Evolutionary conservation across 768 basidiomycete genomes (phyloP).

Genomic region (Dendrothele bispora): DNA sequence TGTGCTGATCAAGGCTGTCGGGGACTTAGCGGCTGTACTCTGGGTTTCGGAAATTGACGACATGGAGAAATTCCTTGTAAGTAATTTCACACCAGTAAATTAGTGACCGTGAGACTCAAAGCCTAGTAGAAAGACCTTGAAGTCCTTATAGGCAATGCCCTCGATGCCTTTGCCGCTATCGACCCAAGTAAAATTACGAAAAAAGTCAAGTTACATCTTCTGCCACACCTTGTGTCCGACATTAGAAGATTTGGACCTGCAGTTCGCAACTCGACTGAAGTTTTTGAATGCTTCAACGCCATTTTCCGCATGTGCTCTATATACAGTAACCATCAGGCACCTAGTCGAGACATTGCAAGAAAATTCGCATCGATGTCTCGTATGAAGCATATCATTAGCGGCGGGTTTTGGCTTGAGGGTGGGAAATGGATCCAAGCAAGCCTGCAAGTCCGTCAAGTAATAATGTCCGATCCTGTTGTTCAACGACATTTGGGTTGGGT

Average conservation of each 20-base stretch:
- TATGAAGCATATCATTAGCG: slow-evolving; percentile 29
- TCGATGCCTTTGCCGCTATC: slow-evolving; percentile 16
- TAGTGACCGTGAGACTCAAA: not conserved
- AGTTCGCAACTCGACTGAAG: too few relatives aligned
- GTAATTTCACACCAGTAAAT: not conserved
- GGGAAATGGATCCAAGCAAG: slow-evolving; percentile 9
- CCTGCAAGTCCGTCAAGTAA: not conserved
- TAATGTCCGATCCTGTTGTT: not conserved
- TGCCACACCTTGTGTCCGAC: slow-evolving; percentile 26
- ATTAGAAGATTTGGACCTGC: slow-evolving; percentile 32
- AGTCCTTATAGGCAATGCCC: slow-evolving; percentile 15
- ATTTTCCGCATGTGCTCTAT: too few relatives aligned
- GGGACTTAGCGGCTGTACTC: slow-evolving; percentile 32
- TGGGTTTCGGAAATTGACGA: too few relatives aligned
- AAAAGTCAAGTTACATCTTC: slow-evolving; percentile 33
- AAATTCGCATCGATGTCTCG: slow-evolving; percentile 23
- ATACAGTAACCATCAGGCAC: too few relatives aligned
- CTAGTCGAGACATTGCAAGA: slow-evolving; percentile 30
- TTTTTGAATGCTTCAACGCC: too few relatives aligned
- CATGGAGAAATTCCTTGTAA: slow-evolving; percentile 31
- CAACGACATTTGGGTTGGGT: slow-evolving; percentile 16
- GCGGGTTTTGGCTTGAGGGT: slow-evolving; percentile 26
- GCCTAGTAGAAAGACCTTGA: slow-evolving; percentile 12
- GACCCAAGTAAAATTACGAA: slow-evolving; percentile 22
- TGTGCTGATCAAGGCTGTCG: slow-evolving; percentile 28